Percentiles rank a stretch among this genome's conserved stretches.
phyloP scores from a whole-genome alignment of 2,329 filamentous ascomycete genomes.

The Aspergillus sp. region DNA sequence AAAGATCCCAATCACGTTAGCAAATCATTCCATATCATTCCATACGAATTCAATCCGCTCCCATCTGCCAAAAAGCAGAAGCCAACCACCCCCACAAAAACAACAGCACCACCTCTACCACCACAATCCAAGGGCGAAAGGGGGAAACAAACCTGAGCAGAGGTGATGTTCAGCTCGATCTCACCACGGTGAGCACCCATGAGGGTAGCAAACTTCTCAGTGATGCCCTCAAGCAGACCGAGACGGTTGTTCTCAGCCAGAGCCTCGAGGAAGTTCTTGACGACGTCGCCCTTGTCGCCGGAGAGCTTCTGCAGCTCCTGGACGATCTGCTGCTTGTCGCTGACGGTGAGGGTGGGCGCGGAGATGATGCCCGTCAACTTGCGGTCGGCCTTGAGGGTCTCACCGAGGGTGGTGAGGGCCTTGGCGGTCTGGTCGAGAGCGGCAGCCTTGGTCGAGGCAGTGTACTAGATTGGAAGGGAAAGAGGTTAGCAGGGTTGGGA shows the following conservation, averaged over 20 bases:
- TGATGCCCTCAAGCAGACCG: slow-evolving; percentile 75
- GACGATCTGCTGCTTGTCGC: slow-evolving; percentile 84
- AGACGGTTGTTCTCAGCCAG: slow-evolving; percentile 97
- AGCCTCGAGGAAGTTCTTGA: slow-evolving; percentile 90
- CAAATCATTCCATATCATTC: neutral
- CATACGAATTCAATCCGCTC: neutral
- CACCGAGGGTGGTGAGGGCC: slow-evolving; percentile 69
- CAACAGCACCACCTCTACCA: too few species aligned
- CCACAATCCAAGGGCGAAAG: neutral
- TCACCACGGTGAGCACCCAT: slow-evolving; percentile 90
- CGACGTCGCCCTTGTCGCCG: slow-evolving; percentile 72
- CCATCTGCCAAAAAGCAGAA: too few species aligned
- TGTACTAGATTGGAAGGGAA: slow-evolving; percentile 68
- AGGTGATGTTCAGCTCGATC: slow-evolving; percentile 89
- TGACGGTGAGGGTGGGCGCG: slow-evolving; percentile 73
- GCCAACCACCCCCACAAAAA: too few species aligned
- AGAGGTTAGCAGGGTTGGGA: neutral
- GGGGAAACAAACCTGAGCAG: slow-evolving; percentile 68
- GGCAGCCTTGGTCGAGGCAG: slow-evolving; percentile 84
- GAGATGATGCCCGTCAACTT: slow-evolving; percentile 76
- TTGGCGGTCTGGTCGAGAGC: slow-evolving; percentile 82
- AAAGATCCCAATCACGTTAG: neutral
- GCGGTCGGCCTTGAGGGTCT: slow-evolving; percentile 74
- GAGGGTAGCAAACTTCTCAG: slow-evolving; percentile 80
- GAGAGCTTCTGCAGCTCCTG: slow-evolving; percentile 83